Evolutionary conservation across 2,329 filamentous ascomycete genomes (phyloP).

Genomic region (Aspergillus hortae): DNA sequence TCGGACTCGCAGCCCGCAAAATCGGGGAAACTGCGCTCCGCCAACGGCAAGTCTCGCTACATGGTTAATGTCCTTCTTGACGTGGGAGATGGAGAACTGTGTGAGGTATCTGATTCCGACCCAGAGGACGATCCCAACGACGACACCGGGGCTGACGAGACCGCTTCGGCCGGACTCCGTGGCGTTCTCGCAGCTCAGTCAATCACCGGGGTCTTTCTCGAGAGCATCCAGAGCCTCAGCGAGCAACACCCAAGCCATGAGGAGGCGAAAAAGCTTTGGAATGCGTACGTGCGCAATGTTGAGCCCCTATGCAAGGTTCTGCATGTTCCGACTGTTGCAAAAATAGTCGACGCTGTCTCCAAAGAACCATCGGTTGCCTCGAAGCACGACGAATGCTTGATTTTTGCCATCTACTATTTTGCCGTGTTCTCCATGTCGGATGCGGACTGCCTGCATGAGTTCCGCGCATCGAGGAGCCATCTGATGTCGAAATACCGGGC

Average conservation of each 20-base stretch:
- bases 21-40: conserved; percentile 6
- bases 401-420: conserved; percentile 25
- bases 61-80: conserved; percentile 35
- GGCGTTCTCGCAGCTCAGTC: neutral
- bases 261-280: conserved; percentile 66
- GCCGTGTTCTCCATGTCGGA: conserved; percentile 17
- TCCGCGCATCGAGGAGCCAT: neutral
- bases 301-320: conserved; percentile 71
- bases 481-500: conserved; percentile 11
- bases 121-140: conserved; percentile 9
- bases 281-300: conserved; percentile 69
- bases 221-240: conserved; percentile 13
- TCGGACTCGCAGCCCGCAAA: neutral
- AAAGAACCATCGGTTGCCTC: conserved; percentile 24
- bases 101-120: conserved; percentile 18
- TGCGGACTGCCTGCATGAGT: conserved; percentile 7
- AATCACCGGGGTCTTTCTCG: conserved; percentile 1
- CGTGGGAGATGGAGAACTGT: conserved; percentile 23
- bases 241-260: conserved; percentile 25
- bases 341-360: conserved; percentile 61
- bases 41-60: conserved; percentile 39
- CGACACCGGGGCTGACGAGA: neutral
- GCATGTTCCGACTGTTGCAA: conserved; percentile 67
- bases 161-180: neutral
- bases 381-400: conserved; percentile 33